A percentile compares a stretch with the other conserved stretches of the same genome.
phyloP scores from a whole-genome alignment of 352 stramenopile genomes.

The Globisporangium parvum region DNA sequence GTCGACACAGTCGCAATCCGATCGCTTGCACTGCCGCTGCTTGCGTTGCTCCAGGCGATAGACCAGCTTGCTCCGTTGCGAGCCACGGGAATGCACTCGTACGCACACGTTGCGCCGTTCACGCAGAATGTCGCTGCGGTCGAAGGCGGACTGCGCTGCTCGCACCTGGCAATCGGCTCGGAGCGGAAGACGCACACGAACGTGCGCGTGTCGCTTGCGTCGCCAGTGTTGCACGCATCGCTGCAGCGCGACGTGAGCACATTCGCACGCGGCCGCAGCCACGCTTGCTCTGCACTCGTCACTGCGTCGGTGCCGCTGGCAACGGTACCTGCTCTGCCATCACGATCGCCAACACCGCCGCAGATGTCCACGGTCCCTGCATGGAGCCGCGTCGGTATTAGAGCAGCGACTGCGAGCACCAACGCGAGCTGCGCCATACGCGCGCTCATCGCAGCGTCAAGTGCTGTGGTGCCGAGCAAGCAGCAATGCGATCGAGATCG shows the following conservation, averaged over 20 bases:
- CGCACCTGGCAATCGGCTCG: background rate
- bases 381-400: background rate
- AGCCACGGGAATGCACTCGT: slow-evolving; percentile 3
- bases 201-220: background rate
- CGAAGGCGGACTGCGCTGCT: background rate
- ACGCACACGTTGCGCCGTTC: slow-evolving; percentile 7
- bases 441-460: too few relatives aligned
- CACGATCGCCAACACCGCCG: too few relatives aligned
- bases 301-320: background rate
- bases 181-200: slow-evolving; percentile 9
- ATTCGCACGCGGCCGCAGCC: slow-evolving; percentile 5
- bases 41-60: background rate
- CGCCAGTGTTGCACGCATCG: background rate
- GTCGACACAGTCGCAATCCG: background rate
- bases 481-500: too few relatives aligned
- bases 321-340: background rate
- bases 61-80: slow-evolving; percentile 2
- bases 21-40: background rate
- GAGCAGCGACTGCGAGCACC: too few relatives aligned
- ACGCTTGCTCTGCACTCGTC: background rate
- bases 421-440: too few relatives aligned
- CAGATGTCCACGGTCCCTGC: background rate
- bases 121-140: background rate
- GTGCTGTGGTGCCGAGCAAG: too few relatives aligned
- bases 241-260: slow-evolving; percentile 5